These are phyloP conservation scores for Fusarium sp. DNA, from an alignment of 2,329 filamentous ascomycete genomes.

Conservation along the genomic window DNA sequence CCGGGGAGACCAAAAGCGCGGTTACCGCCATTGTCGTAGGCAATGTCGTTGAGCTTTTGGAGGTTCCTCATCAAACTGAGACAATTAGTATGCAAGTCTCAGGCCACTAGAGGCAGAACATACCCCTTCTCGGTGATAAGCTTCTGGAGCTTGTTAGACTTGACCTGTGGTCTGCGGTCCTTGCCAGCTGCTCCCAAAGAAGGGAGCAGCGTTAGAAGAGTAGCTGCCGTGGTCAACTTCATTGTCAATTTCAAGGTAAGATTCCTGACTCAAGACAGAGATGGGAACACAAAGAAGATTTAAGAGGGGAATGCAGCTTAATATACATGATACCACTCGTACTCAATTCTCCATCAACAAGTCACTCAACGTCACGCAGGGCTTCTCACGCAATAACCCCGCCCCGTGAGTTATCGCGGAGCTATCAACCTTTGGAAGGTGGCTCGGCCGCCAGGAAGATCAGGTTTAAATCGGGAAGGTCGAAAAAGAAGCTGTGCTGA, in stretches of 20 bases:
- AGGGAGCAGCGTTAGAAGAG: conserved; percentile 44
- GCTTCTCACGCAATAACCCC: conserved; percentile 32
- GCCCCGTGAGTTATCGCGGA: conserved; percentile 25
- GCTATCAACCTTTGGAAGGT: conserved; percentile 28
- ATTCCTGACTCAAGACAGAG: not conserved
- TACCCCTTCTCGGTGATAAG: conserved; percentile 42
- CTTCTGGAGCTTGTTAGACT: conserved; percentile 42
- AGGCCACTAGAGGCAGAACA: accelerated
- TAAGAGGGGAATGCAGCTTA: not conserved
- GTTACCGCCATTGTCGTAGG: conserved; percentile 48
- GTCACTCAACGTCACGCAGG: not conserved
- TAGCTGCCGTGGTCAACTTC: conserved; percentile 33
- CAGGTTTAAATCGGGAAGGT: conserved; percentile 30
- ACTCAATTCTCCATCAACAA: not conserved
- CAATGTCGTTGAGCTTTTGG: conserved; percentile 47
- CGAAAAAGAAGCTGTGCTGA: conserved; percentile 16
- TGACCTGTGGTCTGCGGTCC: conserved; percentile 32
- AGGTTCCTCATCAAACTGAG: conserved; percentile 43
- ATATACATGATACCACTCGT: conserved; percentile 11
- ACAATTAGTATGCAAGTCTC: not conserved
- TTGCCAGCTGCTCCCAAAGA: conserved; percentile 38
- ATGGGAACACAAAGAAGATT: not conserved
- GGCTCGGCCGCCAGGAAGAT: conserved; percentile 20
- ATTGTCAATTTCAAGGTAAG: conserved; percentile 8
- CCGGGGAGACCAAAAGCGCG: conserved; percentile 49